Conservation (phyloP, 495 filamentous ascomycete genomes). For the Saxophila tyrrhenica region DNA sequence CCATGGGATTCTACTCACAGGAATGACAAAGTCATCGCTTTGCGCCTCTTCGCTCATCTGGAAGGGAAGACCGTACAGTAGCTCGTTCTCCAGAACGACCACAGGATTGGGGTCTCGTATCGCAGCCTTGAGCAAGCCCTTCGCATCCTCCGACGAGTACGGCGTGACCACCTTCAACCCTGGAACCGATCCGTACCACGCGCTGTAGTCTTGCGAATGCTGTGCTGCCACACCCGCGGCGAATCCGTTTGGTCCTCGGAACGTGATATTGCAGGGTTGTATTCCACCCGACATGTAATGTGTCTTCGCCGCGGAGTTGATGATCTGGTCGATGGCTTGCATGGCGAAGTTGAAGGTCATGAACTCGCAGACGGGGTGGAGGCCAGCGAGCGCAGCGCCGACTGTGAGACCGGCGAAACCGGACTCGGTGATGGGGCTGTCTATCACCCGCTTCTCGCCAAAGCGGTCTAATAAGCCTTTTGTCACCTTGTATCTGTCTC, state of each 20-base stretch:
- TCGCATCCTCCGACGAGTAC: slow-evolving; percentile 95
- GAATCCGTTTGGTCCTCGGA: slow-evolving; percentile 97
- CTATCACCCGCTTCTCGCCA: slow-evolving; percentile 93
- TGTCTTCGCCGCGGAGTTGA: slow-evolving; percentile 98
- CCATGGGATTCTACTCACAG: slow-evolving; percentile 31
- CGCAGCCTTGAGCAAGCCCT: slow-evolving; percentile 93
- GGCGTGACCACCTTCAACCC: slow-evolving; percentile 93
- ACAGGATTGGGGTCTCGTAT: slow-evolving; percentile 98
- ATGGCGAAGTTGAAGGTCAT: slow-evolving; percentile 99
- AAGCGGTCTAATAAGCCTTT: slow-evolving; percentile 94
- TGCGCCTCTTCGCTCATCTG: slow-evolving; percentile 94
- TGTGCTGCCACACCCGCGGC: slow-evolving; percentile 91
- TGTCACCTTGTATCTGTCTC: slow-evolving; percentile 82
- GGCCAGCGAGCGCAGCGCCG: slow-evolving; percentile 83
- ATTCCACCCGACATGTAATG: slow-evolving; percentile 99
- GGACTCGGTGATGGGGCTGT: slow-evolving; percentile 95
- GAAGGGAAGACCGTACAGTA: slow-evolving; percentile 87
- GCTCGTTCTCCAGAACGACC: slow-evolving; percentile 90
- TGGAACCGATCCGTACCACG: slow-evolving; percentile 97
- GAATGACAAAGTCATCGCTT: slow-evolving; percentile 88
- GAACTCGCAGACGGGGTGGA: slow-evolving; percentile 96
- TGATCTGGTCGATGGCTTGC: slow-evolving; percentile 98
- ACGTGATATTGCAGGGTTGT: slow-evolving; percentile 98
- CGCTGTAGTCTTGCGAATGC: slow-evolving; percentile 96
- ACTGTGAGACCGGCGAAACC: slow-evolving; percentile 89